phyloP scores from a whole-genome alignment of 2,329 filamentous ascomycete species.

The Atkinsonella texensis region DNA sequence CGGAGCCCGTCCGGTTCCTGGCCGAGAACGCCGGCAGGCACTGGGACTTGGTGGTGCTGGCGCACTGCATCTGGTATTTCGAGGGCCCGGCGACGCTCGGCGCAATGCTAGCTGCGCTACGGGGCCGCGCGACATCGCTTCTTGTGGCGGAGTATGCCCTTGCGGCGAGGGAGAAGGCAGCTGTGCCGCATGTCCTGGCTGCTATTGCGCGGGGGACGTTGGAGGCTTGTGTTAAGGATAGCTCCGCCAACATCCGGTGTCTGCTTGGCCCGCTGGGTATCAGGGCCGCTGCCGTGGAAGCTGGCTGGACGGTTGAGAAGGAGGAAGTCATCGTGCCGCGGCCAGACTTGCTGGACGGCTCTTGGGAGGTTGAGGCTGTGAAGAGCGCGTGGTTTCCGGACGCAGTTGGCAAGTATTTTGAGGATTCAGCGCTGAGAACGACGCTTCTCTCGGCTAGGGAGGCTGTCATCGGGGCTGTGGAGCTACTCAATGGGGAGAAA shows the following conservation, averaged over 20 bases:
- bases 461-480: slow-evolving; percentile 19
- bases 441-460: slow-evolving; percentile 20
- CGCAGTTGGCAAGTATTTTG: slow-evolving; percentile 18
- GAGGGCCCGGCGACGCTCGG: too few relatives aligned
- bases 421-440: slow-evolving; percentile 15
- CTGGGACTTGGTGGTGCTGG: too few relatives aligned
- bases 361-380: slow-evolving; percentile 31
- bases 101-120: too few relatives aligned
- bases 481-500: slow-evolving; percentile 16
- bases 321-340: slow-evolving; percentile 25
- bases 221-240: slow-evolving; percentile 27
- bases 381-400: slow-evolving; percentile 19
- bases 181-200: too few relatives aligned
- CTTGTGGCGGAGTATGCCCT: too few relatives aligned
- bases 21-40: too few relatives aligned
- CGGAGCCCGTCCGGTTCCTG: too few relatives aligned
- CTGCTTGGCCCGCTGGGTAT: slow-evolving; percentile 30
- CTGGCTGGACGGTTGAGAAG: slow-evolving; percentile 25
- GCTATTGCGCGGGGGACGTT: slow-evolving; percentile 13
- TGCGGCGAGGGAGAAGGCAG: too few relatives aligned
- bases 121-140: too few relatives aligned
- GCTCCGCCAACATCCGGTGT: slow-evolving; percentile 34
- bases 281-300: slow-evolving; percentile 19
- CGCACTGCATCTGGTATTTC: too few relatives aligned
- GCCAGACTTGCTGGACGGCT: slow-evolving; percentile 30